phyloP scores from a whole-genome alignment of 176 grass and related monocot species.

The Urochloa ruziziensis region DNA sequence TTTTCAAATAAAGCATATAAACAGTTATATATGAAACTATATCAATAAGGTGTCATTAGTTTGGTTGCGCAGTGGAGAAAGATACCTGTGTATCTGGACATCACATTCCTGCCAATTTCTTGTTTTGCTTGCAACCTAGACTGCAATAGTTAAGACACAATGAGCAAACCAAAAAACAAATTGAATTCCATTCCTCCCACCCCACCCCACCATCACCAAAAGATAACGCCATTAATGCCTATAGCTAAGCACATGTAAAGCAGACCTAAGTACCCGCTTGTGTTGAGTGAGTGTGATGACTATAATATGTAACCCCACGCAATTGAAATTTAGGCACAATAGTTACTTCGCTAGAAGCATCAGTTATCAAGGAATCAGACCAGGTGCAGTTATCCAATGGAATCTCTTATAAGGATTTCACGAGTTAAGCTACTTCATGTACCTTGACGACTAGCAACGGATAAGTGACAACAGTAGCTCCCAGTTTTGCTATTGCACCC shows the following conservation, averaged over 20 bases:
- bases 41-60: not conserved
- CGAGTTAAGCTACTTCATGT: not conserved
- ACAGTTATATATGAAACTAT: not conserved
- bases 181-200: not conserved
- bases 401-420: conserved; percentile 1
- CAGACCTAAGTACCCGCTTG: not conserved
- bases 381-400: not conserved
- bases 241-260: not conserved
- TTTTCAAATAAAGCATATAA: not conserved
- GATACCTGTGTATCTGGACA: conserved; percentile 89
- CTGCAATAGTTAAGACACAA: conserved; percentile 53
- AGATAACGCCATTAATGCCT: not conserved
- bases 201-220: too few relatives aligned
- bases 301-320: not conserved
- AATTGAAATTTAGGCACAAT: not conserved
- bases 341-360: conserved; percentile 1
- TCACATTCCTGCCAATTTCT: conserved; percentile 86
- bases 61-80: conserved; percentile 16
- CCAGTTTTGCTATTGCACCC: conserved; percentile 90
- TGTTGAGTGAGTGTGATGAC: not conserved
- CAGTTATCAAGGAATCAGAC: not conserved
- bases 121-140: conserved; percentile 99
- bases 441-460: conserved; percentile 98
- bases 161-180: conserved; percentile 26
- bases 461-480: conserved; percentile 86